These are phyloP conservation scores for Apophysomyces elegans DNA, from an alignment of 371 early-diverging fungal genomes.

Conservation along the genomic window DNA sequence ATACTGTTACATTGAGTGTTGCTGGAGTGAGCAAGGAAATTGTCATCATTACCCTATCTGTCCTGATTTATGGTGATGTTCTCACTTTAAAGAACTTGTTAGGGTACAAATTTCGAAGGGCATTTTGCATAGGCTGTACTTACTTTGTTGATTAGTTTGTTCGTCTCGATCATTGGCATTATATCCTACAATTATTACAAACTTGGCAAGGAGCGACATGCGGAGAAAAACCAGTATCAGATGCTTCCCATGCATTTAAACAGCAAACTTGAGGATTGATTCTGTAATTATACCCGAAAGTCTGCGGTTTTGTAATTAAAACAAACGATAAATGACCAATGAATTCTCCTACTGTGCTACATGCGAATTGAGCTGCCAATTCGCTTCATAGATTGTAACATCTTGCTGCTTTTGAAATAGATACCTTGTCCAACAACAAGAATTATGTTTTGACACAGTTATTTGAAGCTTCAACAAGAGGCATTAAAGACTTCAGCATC, in stretches of 20 bases:
- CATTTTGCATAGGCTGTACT: neutral
- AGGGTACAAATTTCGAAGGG: slow-evolving; percentile 37
- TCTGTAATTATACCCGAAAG: neutral
- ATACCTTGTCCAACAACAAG: no score
- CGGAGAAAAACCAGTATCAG: slow-evolving; percentile 30
- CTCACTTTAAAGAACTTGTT: slow-evolving; percentile 54
- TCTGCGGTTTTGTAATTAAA: no score
- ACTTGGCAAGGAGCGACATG: slow-evolving; percentile 35
- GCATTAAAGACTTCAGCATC: no score
- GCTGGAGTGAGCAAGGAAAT: slow-evolving; percentile 87
- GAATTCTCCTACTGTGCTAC: no score
- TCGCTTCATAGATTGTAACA: no score
- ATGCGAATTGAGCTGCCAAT: no score
- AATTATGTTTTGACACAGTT: no score
- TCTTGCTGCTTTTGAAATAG: no score
- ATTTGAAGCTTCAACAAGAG: no score
- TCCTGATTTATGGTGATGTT: slow-evolving; percentile 60
- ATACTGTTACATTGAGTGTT: slow-evolving; percentile 86
- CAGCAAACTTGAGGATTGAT: slow-evolving; percentile 37
- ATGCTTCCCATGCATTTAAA: slow-evolving; percentile 36
- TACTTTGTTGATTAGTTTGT: slow-evolving; percentile 34
- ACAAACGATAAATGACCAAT: no score
- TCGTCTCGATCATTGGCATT: slow-evolving; percentile 65
- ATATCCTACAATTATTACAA: slow-evolving; percentile 64
- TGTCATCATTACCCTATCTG: slow-evolving; percentile 58